Base-by-base conservation (phyloP, 495 filamentous ascomycete genomes). In the Xylaria palmicola region DNA sequence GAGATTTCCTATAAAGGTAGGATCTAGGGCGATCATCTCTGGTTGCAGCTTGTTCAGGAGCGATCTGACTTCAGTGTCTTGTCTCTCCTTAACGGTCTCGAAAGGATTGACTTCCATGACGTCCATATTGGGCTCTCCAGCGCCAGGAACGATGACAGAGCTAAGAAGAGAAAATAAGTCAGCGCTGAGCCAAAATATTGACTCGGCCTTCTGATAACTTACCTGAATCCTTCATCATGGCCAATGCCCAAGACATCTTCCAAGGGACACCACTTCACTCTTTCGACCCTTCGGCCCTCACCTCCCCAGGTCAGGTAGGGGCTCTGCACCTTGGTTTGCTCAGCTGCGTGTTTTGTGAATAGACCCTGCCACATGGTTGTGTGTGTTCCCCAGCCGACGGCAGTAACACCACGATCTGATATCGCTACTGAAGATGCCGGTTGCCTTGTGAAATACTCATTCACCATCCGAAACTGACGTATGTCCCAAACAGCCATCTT, bases 401-500 rank as follows among this genome's bases (percentile, higher is more conserved):
- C 91, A 1, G 91, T 90, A 22, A 98, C 78, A 30, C 86, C 86
- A 13, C 88, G 88, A 73, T 98, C 95, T 69, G 90, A 93, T 75
- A 98, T 94, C 7, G 90, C 79, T 20, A 98, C 77, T 4, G 88
- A 87, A 19, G 90, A 86, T n/a, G 90, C 92, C 6, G 95, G 95
- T 52, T 89, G 85, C 44, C 88, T 85, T 55, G 91, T 90, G 60
- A 91, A 93, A 78, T 97, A 97, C 62, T 81, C 90, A 73, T 96
- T 90, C 15, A 98, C 89, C 68, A 96, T 89, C 55, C 89, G 90
- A 75, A 92, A 96, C 81, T 89, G 96, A 20, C 94, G 88, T 64
- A 98, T 88, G 72, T 98, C 94, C 91, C 95, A 98, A 17, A 98
- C 87, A 24, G 88, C 85, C 92, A 98, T 97, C 69, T 88, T 90